Base-by-base conservation (phyloP, 2,329 filamentous ascomycete genomes). In the Colletotrichum zoysiae region DNA sequence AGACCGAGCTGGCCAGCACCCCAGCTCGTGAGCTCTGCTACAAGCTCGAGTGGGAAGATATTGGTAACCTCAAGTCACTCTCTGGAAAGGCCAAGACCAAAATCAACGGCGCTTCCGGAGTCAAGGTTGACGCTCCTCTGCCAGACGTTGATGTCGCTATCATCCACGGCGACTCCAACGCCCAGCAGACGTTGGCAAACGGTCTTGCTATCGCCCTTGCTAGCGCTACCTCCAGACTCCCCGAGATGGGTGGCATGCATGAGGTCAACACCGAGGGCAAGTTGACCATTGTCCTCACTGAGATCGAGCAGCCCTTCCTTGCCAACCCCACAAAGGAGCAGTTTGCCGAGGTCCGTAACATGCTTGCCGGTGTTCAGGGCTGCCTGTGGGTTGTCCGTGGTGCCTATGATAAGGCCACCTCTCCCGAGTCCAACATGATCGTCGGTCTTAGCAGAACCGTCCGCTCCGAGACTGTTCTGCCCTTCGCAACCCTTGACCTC, bases 401-500 rank as follows among this genome's bases (percentile, higher is more conserved):
- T 11, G 83, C 82, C 0, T 84, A 82, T 65, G 77, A 77, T 20
- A 78, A 78, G 40, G 79, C 80, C 5, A 71, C 77, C 14, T 80
- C 78, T 71, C 84, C 80, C 3, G 79, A 83, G 57, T 76, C 81
- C 61, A 85, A 85, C 75, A 83, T 87, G 78, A 78, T 85, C 0
- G 80, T 82, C 11, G 85, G 85, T 40, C 77, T 87, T 3, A 81
- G 83, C 69, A 80, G 85, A 42, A 83, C 82, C 1, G 79, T 86
- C 30, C 84, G 85, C 1, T 86, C 85, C 1, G 85, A 87, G 74
- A 82, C 83, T 1, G 80, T 81, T 33, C 82, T 85, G 59, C 79
- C 79, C 16, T 83, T 84, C 20, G 83, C 83, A 1, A 85, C 82
- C 1, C 77, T 87, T 0, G 85, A 87, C 60, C 77, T 87, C 1